Base-by-base conservation (phyloP, 441 rosid species). In the Syzygium malaccense region DNA sequence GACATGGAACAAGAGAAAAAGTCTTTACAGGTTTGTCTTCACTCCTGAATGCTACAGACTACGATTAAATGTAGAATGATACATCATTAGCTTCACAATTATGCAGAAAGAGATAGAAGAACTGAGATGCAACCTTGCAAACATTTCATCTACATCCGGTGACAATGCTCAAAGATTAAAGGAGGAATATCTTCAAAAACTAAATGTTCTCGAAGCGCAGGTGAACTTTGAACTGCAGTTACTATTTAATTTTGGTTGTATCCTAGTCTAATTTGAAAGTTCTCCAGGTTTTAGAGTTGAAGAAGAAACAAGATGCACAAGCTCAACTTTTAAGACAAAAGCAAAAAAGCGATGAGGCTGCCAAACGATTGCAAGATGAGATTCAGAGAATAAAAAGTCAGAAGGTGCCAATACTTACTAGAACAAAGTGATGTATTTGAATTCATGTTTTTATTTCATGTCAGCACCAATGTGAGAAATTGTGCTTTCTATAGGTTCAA, bases 251-350 rank as follows among this genome's bases (percentile, higher is more conserved):
- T 85, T 33, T 55, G 18, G 19, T 32, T 49, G 25, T 53, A 33
- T 85, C 51, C n/a, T 75, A 18, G 55, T n/a, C 55, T 58, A 37
- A 62, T 17, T 54, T 57, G 26, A 85, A 23, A 79, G 66, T 83
- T 89, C 84, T 88, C 62, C 89, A 98, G 99, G 98, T 98, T 89
- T 92, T 95, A 49, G 97, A 93, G 89, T 90, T 98, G 93, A 98
- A 96, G 93, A 98, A 96, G 93, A 98, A 96, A 93, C 99, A 98
- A 94, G 99, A 98, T 89, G 95, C 98, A 88, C 99, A 98, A 93
- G 94, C 99, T 90, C 98, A 97, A 91, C 92, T 96, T 71, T 92
- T 98, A 94, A 95, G 98, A 90, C 99, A 98, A 93, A 98, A 97
- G 91, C 99, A 98, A 91, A 98, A 96, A 92, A 96, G 99, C 89